A percentile compares a stretch with the other conserved stretches of the same genome.
Evolutionary conservation across 768 basidiomycete species (phyloP).

Genomic region (Leccinum incarnatum): DNA sequence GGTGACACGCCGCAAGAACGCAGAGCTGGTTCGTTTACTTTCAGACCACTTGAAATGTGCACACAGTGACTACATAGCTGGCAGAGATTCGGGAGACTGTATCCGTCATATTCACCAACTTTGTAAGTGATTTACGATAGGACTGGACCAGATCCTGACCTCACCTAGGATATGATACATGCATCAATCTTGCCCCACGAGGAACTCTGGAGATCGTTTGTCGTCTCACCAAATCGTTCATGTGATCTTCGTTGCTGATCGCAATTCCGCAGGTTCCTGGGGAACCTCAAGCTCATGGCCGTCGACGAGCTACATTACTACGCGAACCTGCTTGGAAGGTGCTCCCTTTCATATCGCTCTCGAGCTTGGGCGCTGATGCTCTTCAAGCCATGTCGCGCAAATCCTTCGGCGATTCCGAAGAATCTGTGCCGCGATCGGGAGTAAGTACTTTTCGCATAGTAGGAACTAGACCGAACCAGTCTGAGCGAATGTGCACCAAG

Average conservation of each 20-base stretch:
- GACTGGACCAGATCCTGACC: background rate
- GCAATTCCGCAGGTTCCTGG: conserved; percentile 55
- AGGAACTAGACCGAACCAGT: background rate
- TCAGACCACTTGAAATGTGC: background rate
- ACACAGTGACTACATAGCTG: background rate
- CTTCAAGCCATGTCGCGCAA: conserved; percentile 70
- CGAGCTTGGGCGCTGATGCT: background rate
- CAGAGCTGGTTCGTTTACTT: conserved; percentile 49
- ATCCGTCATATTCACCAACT: conserved; percentile 87
- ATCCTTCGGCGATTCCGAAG: conserved; percentile 74
- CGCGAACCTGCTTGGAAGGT: conserved; percentile 78
- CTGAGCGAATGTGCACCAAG: conserved; percentile 27
- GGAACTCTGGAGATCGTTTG: conserved; percentile 73
- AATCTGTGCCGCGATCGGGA: conserved; percentile 74
- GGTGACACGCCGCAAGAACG: conserved; percentile 79
- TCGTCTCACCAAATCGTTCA: background rate
- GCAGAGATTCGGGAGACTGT: conserved; percentile 68
- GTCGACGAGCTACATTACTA: conserved; percentile 92
- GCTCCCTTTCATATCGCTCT: background rate
- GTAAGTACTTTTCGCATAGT: conserved; percentile 38
- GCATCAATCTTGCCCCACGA: conserved; percentile 83
- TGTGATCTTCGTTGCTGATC: conserved; percentile 3
- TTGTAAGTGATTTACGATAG: conserved; percentile 44
- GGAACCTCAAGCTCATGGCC: conserved; percentile 71
- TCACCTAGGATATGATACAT: conserved; percentile 74